Evolutionary conservation across 495 filamentous ascomycete species (phyloP).

Genomic region (Xylaria bambusicola): DNA sequence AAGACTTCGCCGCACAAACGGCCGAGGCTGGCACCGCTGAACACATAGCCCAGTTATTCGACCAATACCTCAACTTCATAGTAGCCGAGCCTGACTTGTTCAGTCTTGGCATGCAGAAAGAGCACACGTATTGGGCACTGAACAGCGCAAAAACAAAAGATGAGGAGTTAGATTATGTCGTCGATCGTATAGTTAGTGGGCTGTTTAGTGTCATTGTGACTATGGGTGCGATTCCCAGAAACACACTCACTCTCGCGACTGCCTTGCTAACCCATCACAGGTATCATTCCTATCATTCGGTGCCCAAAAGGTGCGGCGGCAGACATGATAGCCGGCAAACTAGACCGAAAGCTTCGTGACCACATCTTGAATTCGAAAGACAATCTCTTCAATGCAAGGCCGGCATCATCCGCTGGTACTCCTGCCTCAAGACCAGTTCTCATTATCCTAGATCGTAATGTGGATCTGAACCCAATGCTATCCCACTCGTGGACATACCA

Average conservation of each 20-base stretch:
- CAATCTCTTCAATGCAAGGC: conserved; percentile 69
- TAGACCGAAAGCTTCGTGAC: conserved; percentile 94
- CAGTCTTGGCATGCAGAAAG: conserved; percentile 87
- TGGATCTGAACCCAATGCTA: conserved; percentile 97
- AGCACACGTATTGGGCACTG: conserved; percentile 82
- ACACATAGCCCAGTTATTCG: conserved; percentile 87
- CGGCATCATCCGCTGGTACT: conserved; percentile 49
- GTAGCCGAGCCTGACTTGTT: conserved; percentile 96
- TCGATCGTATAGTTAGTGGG: conserved; percentile 91
- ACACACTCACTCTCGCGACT: not conserved
- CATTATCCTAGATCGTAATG: conserved; percentile 88
- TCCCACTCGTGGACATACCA: conserved; percentile 99
- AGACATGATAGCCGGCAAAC: conserved; percentile 88
- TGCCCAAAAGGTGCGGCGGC: conserved; percentile 91
- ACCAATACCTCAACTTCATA: conserved; percentile 98
- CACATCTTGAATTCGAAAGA: conserved; percentile 97
- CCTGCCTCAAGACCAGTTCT: conserved; percentile 78
- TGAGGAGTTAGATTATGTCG: conserved; percentile 78
- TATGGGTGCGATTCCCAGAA: conserved; percentile 68
- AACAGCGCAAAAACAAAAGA: conserved; percentile 92
- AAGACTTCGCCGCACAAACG: conserved; percentile 91
- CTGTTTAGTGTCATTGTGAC: conserved; percentile 96
- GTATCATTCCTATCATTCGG: conserved; percentile 89
- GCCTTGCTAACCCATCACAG: conserved; percentile 41
- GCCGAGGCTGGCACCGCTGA: conserved; percentile 81